Base-by-base conservation (phyloP, 805 yeast genomes). In the Candida insectalens region DNA sequence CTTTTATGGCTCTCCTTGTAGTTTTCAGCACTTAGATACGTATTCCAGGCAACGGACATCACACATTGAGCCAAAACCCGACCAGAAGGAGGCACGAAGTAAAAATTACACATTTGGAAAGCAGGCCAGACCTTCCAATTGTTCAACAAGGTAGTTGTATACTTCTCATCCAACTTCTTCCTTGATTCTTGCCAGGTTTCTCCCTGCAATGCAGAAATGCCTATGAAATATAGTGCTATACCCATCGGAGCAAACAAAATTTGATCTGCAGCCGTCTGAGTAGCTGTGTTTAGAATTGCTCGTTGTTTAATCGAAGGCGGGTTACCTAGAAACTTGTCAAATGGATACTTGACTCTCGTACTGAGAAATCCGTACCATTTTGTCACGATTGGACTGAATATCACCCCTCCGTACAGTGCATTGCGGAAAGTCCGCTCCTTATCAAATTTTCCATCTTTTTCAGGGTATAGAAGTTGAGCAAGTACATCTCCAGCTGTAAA, bases 91-190 rank as follows among this genome's bases (percentile, higher is more conserved):
- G 96, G 96, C 3, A 85, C 69, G 6, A 83, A 47, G 30, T 76
- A 67, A 49, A 89, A 84, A 57, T 89, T 92, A 40, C 78, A 42
- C 35, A 76, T 48, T 57, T 92, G 97, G 41, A 92, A 82, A 0
- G 73, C 56, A 0, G 97, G 97, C 98, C 97, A 92, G 9, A 89
- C 80, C 33, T 65, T 50, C 88, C 94, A 85, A 53, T 87, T 88
- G 13, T 82, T 66, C 22, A 63, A 52, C 27, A 88, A 56, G 0
- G 95, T 87, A 4, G 69, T 65, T 77, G 75, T 59, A 72, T 74
- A 74, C 38, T 77, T 73, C 12, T 62, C 57, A 3, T 56, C 30
- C 17, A 79, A 46, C 41, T 71, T 77, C 4, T 43, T 31, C 34
- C 53, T 49, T 12, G 76, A 61, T 16, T 61, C 62, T 0, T 52